Conservation (phyloP, 2,329 filamentous ascomycete genomes). For the Harringtonia lauricola region DNA sequence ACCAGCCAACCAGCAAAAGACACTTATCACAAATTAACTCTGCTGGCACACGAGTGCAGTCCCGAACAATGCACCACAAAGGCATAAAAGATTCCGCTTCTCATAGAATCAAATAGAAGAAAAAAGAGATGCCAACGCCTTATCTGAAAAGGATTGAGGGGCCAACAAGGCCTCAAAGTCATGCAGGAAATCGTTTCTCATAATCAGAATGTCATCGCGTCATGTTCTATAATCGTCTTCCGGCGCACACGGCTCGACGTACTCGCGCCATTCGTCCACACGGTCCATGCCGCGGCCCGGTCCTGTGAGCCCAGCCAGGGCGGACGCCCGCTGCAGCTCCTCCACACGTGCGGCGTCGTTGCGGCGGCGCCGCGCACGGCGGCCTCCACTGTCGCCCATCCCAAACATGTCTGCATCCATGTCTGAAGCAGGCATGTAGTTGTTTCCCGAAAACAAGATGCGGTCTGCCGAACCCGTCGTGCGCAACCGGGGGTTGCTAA, state of each 20-base stretch:
- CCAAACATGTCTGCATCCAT: constrained; percentile 1
- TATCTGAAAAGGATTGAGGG: too few species aligned
- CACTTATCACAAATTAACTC: too few species aligned
- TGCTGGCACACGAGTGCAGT: too few species aligned
- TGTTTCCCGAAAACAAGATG: not conserved
- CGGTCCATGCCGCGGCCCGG: constrained; percentile 33
- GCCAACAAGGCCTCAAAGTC: too few species aligned
- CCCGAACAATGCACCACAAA: too few species aligned
- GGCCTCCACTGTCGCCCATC: not conserved
- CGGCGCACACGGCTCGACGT: constrained; percentile 32
- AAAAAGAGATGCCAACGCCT: too few species aligned
- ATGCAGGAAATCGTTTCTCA: too few species aligned
- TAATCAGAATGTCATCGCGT: too few species aligned
- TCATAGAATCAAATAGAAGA: too few species aligned
- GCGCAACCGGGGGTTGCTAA: constrained; percentile 14
- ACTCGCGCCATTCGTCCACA: constrained; percentile 36
- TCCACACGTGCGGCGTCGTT: constrained; percentile 5
- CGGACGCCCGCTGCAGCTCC: constrained; percentile 20
- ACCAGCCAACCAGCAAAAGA: too few species aligned
- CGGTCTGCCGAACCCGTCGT: not conserved
- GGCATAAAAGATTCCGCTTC: too few species aligned
- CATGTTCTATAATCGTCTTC: constrained; percentile 16
- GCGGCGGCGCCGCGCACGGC: constrained; percentile 1
- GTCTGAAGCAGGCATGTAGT: not conserved
- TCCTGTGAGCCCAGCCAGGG: constrained; percentile 35